These are phyloP conservation scores for Neolentinus lepideus DNA, from an alignment of 1,284 basidiomycete species.

Conservation along the genomic window DNA sequence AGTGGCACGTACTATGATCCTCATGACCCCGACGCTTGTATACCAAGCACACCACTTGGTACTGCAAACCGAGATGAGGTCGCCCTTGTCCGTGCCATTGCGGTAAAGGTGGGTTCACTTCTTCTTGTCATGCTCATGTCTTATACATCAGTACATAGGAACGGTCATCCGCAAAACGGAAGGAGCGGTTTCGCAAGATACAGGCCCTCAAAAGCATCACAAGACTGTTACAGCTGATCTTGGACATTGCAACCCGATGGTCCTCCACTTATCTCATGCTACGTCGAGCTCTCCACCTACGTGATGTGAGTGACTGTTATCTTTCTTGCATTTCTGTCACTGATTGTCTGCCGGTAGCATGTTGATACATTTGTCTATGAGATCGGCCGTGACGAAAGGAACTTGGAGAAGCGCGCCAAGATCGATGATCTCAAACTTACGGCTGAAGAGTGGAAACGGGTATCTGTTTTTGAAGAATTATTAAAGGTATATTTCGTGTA, in stretches of 20 bases:
- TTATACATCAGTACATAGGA: background rate
- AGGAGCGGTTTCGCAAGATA: slow-evolving; percentile 5
- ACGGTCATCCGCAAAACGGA: slow-evolving; percentile 6
- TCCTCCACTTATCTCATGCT: slow-evolving; percentile 8
- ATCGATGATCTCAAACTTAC: background rate
- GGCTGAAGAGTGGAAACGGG: background rate
- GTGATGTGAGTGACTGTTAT: background rate
- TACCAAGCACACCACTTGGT: background rate
- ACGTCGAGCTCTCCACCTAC: background rate
- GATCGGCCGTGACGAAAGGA: background rate
- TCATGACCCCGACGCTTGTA: slow-evolving; percentile 1
- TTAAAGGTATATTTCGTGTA: background rate
- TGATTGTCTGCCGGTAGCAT: background rate
- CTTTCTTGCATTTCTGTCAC: background rate
- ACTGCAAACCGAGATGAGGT: background rate
- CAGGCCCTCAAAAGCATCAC: background rate
- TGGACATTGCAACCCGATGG: slow-evolving; percentile 6
- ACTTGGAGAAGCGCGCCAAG: background rate
- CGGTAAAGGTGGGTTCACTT: slow-evolving; percentile 6
- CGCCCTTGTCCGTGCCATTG: slow-evolving; percentile 3
- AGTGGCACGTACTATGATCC: slow-evolving; percentile 8
- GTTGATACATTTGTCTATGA: background rate
- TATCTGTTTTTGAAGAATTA: background rate
- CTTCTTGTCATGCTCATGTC: background rate
- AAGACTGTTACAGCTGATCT: slow-evolving; percentile 3